These are phyloP conservation scores for Chlamydomonas reinhardtii DNA, from an alignment of 163 green algal species.

Conservation along the genomic window DNA sequence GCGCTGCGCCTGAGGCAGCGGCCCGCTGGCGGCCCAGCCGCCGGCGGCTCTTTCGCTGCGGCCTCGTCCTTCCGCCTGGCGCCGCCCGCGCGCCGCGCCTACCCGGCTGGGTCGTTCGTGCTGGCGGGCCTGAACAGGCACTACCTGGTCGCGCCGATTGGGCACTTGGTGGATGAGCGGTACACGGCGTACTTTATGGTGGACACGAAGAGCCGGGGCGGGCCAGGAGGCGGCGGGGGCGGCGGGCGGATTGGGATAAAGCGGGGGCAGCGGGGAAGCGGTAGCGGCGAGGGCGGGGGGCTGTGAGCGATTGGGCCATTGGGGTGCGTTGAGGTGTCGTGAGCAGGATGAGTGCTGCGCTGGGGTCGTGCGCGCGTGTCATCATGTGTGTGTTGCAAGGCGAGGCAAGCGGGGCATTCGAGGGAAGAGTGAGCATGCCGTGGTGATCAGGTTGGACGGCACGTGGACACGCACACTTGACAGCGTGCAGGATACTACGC, in stretches of 20 bases:
- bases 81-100: not conserved
- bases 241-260: not conserved
- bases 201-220: not conserved
- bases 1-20: conserved; percentile 33
- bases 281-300: too few relatives aligned
- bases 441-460: too few relatives aligned
- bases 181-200: conserved; percentile 55
- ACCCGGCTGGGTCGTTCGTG: not conserved
- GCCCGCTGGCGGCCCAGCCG: not conserved
- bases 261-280: too few relatives aligned
- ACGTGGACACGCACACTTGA: too few relatives aligned
- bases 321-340: too few relatives aligned
- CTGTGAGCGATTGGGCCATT: too few relatives aligned
- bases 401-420: too few relatives aligned
- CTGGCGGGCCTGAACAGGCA: conserved; percentile 23
- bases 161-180: conserved; percentile 50
- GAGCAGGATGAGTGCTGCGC: not conserved
- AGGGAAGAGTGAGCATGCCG: too few relatives aligned
- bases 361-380: too few relatives aligned
- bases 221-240: too few relatives aligned
- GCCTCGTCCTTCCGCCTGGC: conserved; percentile 13
- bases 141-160: conserved; percentile 47
- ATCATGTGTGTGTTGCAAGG: too few relatives aligned
- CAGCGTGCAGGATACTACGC: too few relatives aligned
- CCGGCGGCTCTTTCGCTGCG: not conserved